Base-by-base conservation (phyloP, 2,329 filamentous ascomycete genomes). In the Cytospora piceicola region DNA sequence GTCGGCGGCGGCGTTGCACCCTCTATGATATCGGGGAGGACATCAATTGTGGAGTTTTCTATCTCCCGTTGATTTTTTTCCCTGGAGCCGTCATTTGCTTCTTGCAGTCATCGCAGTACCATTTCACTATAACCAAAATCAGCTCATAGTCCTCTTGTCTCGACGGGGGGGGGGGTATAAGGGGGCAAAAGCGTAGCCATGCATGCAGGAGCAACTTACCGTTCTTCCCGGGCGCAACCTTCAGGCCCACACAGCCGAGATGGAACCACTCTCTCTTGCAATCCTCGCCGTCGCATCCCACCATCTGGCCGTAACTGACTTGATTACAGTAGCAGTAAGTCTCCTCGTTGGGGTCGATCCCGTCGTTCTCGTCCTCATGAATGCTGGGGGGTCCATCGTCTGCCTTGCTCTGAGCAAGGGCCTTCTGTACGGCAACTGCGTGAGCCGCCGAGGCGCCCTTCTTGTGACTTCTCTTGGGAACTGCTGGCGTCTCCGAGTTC, bases 211-310 rank as follows among this genome's bases (percentile, higher is more conserved):
- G 17, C 22, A 49, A 60, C 66, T 82, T 78, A 92, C 90, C 86
- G 77, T 89, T 92, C 69, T 88, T 87, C 65, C 86, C 88, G n/a
- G 92, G 92, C 61, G 91, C 90, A 66, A 90, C 90, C 71, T 90
- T 90, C 72, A 95, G 77, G 30, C 92, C 92, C 34, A 93, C 91
- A 75, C 92, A 95, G 58, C 89, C 90, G 58, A 95, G 78, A 81
- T 94, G 91, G 80, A 94, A 94, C 91, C 91, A 94, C 77, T 94
- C 91, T 68, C 87, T 84, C 70, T 86, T 84, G 77, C 91, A 94
- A 58, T 86, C 85, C 66, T 89, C 85, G 9, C 87, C 88, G 74
- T 94, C 91, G 73, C 91, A 94, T 2, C 89, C 91, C 53, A 94
- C 90, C 91, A 94, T 94, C 77, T 92, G 90, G 24, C 91, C 91